phyloP scores from a whole-genome alignment of 768 basidiomycete species.

The Naematelia encephala region DNA sequence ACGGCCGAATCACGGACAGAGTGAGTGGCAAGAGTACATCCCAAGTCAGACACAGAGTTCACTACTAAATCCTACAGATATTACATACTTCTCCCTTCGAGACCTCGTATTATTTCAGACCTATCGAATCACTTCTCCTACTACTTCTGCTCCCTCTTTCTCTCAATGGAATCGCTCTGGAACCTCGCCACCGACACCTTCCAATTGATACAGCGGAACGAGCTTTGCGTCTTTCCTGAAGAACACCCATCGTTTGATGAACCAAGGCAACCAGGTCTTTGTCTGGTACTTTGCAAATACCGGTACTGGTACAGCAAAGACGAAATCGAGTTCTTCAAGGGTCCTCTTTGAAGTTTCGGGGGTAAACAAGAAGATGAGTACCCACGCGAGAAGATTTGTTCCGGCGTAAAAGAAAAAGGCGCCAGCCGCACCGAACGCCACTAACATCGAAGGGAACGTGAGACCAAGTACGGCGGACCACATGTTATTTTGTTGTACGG shows the following conservation, averaged over 20 bases:
- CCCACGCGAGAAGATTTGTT: conserved; percentile 35
- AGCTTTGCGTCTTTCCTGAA: conserved; percentile 4
- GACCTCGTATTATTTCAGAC: not conserved
- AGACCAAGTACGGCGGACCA: conserved; percentile 35
- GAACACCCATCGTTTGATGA: not conserved
- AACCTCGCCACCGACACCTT: not conserved
- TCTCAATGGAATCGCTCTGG: not conserved
- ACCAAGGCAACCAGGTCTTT: not conserved
- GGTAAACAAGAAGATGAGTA: conserved; percentile 35
- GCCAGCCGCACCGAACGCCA: conserved; percentile 64
- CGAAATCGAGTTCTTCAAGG: conserved; percentile 46
- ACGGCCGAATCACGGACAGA: too few relatives aligned
- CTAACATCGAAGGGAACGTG: conserved; percentile 62
- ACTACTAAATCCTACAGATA: too few relatives aligned
- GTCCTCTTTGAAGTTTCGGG: conserved; percentile 53
- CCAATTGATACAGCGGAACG: not conserved
- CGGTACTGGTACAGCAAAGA: conserved; percentile 33
- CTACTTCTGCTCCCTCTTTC: not conserved
- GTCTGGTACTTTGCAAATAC: conserved; percentile 46
- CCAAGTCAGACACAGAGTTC: too few relatives aligned
- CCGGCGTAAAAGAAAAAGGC: conserved; percentile 67
- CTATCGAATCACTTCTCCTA: not conserved
- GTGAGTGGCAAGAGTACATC: too few relatives aligned
- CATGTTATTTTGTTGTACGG: conserved; percentile 56
- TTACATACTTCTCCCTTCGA: too few relatives aligned